Percentiles rank a stretch among this genome's conserved stretches.
These are phyloP conservation scores for Lachnellula subtilissima DNA, from an alignment of 2,329 filamentous ascomycete species.

Conservation along the genomic window DNA sequence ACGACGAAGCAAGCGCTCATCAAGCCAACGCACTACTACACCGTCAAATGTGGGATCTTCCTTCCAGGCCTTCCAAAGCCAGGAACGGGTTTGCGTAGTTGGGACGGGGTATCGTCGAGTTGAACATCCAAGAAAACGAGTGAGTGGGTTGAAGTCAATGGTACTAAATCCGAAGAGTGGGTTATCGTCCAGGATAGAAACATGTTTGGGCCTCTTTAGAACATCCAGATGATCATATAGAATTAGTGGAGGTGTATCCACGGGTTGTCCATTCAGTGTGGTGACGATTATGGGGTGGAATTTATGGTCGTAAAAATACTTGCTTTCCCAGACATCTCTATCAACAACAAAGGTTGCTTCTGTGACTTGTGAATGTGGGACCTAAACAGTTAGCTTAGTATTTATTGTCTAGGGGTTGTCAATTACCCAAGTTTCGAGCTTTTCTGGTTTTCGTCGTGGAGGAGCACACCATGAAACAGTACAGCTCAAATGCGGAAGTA, in stretches of 20 bases:
- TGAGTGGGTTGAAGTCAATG: slow-evolving; percentile 19
- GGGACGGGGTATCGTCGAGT: slow-evolving; percentile 34
- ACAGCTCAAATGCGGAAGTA: slow-evolving; percentile 46
- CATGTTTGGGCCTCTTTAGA: slow-evolving; percentile 36
- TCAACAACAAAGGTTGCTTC: slow-evolving; percentile 50
- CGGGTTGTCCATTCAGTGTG: slow-evolving; percentile 43
- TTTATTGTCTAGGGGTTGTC: background rate
- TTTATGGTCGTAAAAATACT: slow-evolving; percentile 43
- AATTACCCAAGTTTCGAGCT: slow-evolving; percentile 40
- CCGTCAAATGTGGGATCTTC: slow-evolving; percentile 40
- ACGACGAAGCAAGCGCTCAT: slow-evolving; percentile 38
- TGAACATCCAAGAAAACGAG: slow-evolving; percentile 33
- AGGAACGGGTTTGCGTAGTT: slow-evolving; percentile 38
- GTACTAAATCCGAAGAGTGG: slow-evolving; percentile 44
- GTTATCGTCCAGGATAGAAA: slow-evolving; percentile 47
- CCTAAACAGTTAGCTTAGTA: slow-evolving; percentile 34
- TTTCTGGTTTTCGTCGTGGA: slow-evolving; percentile 41
- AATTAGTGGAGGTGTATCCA: slow-evolving; percentile 49
- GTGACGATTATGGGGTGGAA: slow-evolving; percentile 41
- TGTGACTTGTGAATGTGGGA: slow-evolving; percentile 48
- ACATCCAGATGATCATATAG: slow-evolving; percentile 40
- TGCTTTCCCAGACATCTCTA: slow-evolving; percentile 46
- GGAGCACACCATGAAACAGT: slow-evolving; percentile 49
- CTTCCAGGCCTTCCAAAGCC: slow-evolving; percentile 45
- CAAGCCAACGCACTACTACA: slow-evolving; percentile 43